Base-by-base conservation (phyloP, 78 protist genomes). In the Bodo saltans region DNA sequence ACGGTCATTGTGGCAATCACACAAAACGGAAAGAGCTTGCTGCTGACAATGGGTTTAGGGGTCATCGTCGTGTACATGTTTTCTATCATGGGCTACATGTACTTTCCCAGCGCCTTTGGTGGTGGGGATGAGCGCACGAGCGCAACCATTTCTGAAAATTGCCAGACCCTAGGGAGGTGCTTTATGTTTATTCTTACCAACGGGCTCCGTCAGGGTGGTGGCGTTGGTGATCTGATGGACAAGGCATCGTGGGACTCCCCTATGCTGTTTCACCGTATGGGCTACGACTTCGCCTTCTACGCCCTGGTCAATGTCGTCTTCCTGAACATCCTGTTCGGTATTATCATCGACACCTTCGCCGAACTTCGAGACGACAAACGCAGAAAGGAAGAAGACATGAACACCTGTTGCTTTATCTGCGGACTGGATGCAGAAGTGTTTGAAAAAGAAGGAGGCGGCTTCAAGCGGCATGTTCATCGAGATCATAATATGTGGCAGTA, bases 311-410 rank as follows among this genome's bases (percentile, higher is more conserved):
- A 83, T 37, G 83, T 87, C 40, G 78, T 91, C 68, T 38, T 85
- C 29, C 84, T 91, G 83, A 87, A 91, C 82, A 88, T 91, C 76
- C 72, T 91, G 73, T 78, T 88, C 67, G 92, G 91, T 52, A 81
- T 89, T 39, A 91, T 91, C 73, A 85, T 91, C 84, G 94, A 91
- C 83, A 89, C 94, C n/a, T 91, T 91, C 30, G 92, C 92, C 21
- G 90, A 88, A 68, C 80, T 91, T 72, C 87, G 94, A 12, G 70
- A 74, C 69, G 88, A 88, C 75, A 84, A 84, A 88, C 39, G 47
- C n/a, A n/a, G 70, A 40, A 30, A 74, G 26, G 75, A 60, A 32
- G 86, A 80, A 72, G 82, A 40, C 68, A 72, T 73, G 29, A 33
- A n/a, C 28, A 12, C 60, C 28, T 1, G 27, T 34, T 87, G 87